phyloP scores from a whole-genome alignment of 805 yeast genomes.

The Groenewaldozyma tartarivorans region DNA sequence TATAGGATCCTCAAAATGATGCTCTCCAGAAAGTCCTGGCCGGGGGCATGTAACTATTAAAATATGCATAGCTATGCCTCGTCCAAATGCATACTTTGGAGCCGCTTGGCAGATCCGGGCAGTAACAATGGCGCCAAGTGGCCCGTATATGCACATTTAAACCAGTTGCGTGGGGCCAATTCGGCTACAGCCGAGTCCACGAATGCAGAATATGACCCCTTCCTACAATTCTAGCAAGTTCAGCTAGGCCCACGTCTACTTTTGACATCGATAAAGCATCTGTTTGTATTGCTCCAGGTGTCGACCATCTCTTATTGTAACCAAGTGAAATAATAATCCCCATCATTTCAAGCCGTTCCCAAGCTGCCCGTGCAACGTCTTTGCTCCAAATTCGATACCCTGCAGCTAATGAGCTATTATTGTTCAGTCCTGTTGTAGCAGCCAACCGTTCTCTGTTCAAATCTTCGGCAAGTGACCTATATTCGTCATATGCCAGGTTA shows the following conservation, averaged over 20 bases:
- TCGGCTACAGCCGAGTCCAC: constrained; percentile 28
- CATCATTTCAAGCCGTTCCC: constrained; percentile 59
- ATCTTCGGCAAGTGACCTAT: constrained; percentile 41
- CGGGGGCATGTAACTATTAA: too few relatives aligned
- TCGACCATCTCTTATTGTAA: constrained; percentile 34
- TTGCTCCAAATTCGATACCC: constrained; percentile 51
- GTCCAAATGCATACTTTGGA: too few relatives aligned
- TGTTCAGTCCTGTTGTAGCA: constrained; percentile 17
- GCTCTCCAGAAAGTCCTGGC: too few relatives aligned
- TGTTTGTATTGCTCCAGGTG: too few relatives aligned
- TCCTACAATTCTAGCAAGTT: constrained; percentile 24
- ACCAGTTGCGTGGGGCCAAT: neutral
- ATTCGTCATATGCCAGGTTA: constrained; percentile 71
- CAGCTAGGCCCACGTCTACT: constrained; percentile 28
- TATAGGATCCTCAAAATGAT: too few relatives aligned
- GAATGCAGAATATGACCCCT: constrained; percentile 31
- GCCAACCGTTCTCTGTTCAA: constrained; percentile 34
- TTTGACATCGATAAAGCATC: constrained; percentile 26
- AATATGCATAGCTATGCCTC: too few relatives aligned
- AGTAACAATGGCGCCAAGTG: too few relatives aligned
- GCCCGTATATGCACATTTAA: too few relatives aligned
- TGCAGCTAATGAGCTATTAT: constrained; percentile 27
- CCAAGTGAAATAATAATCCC: constrained; percentile 38
- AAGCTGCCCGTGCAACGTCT: constrained; percentile 51
- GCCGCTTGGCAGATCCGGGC: too few relatives aligned